Conservation (phyloP, 768 basidiomycete species). For the Butyriboletus loyo region DNA sequence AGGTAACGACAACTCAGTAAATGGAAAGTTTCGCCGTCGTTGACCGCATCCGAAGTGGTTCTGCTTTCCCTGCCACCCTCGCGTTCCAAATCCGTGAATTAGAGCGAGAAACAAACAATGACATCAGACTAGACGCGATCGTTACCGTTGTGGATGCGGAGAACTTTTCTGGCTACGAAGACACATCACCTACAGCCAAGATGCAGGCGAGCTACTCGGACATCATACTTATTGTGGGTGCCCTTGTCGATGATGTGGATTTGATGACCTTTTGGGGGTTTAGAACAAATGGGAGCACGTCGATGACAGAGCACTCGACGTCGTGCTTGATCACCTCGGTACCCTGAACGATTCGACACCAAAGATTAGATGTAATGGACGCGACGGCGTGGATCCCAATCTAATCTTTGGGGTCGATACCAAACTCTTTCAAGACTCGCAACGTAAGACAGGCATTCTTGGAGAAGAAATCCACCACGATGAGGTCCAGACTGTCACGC, state of each 20-base stretch:
- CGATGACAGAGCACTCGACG: conserved; percentile 73
- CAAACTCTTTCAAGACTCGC: conserved; percentile 54
- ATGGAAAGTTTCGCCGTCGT: not conserved
- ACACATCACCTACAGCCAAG: conserved; percentile 85
- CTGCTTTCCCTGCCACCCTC: conserved; percentile 92
- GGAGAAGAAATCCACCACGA: conserved; percentile 54
- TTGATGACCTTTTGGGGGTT: conserved; percentile 2
- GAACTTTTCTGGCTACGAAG: conserved; percentile 92
- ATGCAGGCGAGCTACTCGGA: conserved; percentile 98
- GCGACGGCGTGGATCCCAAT: conserved; percentile 66
- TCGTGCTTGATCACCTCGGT: conserved; percentile 81
- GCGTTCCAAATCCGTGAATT: conserved; percentile 93
- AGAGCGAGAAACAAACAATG: conserved; percentile 71
- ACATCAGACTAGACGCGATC: conserved; percentile 84
- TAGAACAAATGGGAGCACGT: conserved; percentile 92
- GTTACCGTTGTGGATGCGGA: conserved; percentile 89
- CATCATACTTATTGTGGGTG: conserved; percentile 74
- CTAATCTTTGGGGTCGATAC: conserved; percentile 90
- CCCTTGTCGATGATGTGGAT: not conserved
- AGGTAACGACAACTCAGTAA: conserved; percentile 50
- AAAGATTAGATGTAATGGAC: conserved; percentile 67
- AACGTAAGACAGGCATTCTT: not conserved
- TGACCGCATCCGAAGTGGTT: conserved; percentile 53
- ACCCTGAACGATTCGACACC: conserved; percentile 90
- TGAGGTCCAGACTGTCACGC: conserved; percentile 80